A percentile compares a stretch with the other conserved stretches of the same genome.
Conservation (phyloP, 2,329 filamentous ascomycete genomes). For the Ophiobolus disseminans region DNA sequence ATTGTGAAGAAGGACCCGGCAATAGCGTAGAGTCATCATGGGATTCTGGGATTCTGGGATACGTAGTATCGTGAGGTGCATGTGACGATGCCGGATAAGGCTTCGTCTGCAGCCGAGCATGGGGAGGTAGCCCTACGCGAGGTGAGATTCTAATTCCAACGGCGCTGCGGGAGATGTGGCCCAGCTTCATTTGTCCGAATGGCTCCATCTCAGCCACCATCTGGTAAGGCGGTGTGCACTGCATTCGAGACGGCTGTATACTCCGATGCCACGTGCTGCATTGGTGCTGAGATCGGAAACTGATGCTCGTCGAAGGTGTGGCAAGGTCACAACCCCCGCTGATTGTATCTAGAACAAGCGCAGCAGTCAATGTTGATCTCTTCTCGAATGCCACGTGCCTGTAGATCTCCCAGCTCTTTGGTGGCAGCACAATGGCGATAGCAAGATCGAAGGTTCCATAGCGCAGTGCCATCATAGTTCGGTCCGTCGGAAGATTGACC, state of each 20-base stretch:
- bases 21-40: background rate
- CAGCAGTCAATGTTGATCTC: background rate
- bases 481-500: background rate
- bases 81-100: constrained; percentile 4
- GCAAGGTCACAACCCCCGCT: background rate
- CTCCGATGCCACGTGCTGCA: background rate
- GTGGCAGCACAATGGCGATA: background rate
- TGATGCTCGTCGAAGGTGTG: background rate
- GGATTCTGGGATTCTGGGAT: background rate
- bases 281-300: background rate
- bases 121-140: constrained; percentile 3
- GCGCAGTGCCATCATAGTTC: background rate
- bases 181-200: constrained; percentile 6
- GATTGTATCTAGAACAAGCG: background rate
- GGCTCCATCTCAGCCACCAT: constrained; percentile 5
- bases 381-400: background rate
- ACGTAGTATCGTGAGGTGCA: background rate
- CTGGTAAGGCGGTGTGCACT: background rate
- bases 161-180: background rate
- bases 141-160: background rate
- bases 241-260: background rate
- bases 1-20: constrained; percentile 2
- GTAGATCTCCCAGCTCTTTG: background rate
- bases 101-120: background rate
- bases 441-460: background rate